A percentile compares a stretch with the other conserved stretches of the same genome.
Evolutionary conservation across 2,329 filamentous ascomycete species (phyloP).

Genomic region (Phialocephala subalpina): DNA sequence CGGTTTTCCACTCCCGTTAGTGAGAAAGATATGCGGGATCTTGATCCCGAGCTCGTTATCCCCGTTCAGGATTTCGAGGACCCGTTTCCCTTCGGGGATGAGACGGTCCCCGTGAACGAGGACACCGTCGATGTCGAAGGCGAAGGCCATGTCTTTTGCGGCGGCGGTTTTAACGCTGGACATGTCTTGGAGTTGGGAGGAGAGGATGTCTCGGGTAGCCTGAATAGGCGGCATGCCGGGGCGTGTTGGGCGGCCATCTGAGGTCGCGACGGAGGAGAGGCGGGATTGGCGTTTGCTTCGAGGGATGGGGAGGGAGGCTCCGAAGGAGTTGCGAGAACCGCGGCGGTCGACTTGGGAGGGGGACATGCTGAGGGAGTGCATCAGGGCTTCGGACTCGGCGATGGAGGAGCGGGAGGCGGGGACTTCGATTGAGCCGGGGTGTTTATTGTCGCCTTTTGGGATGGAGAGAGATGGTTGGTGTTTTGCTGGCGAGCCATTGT

Average conservation of each 20-base stretch:
- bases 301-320: conserved; percentile 76
- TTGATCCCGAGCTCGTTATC: conserved; percentile 82
- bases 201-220: conserved; percentile 72
- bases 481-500: conserved; percentile 32
- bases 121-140: conserved; percentile 81
- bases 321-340: conserved; percentile 79
- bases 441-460: conserved; percentile 52
- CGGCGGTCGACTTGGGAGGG: conserved; percentile 74
- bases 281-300: conserved; percentile 73
- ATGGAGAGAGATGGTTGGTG: conserved; percentile 45
- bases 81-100: conserved; percentile 72
- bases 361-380: conserved; percentile 75
- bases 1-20: conserved; percentile 78
- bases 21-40: conserved; percentile 78
- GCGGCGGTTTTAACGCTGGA: conserved; percentile 69
- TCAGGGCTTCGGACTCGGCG: conserved; percentile 72
- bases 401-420: conserved; percentile 73
- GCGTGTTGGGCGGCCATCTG: conserved; percentile 54
- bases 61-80: conserved; percentile 75
- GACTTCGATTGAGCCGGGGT: conserved; percentile 65
- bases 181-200: conserved; percentile 74
- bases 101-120: conserved; percentile 76
- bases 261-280: conserved; percentile 66
- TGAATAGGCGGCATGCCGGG: conserved; percentile 66
- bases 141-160: conserved; percentile 84